These are phyloP conservation scores for Suillus spraguei DNA, from an alignment of 768 basidiomycete genomes.

Conservation along the genomic window DNA sequence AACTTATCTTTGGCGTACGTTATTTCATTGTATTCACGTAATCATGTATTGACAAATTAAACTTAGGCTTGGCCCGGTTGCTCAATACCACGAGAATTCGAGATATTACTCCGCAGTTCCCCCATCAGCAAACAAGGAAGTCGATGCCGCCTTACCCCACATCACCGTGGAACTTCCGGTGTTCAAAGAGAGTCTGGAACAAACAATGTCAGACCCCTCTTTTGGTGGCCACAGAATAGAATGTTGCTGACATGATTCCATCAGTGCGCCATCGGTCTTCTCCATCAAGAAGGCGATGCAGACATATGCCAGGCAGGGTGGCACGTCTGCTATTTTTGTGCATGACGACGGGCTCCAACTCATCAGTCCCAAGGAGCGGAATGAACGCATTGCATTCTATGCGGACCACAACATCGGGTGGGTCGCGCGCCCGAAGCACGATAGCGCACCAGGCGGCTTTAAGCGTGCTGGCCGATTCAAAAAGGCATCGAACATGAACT, in stretches of 20 bases:
- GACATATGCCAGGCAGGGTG: conserved; percentile 90
- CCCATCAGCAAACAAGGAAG: conserved; percentile 58
- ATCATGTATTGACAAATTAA: conserved; percentile 7
- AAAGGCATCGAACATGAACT: conserved; percentile 92
- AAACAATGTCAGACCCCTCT: conserved; percentile 65
- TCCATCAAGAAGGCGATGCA: conserved; percentile 87
- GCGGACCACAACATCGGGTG: conserved; percentile 78
- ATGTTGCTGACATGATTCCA: conserved; percentile 21
- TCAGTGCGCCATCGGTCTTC: conserved; percentile 70
- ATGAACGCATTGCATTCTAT: conserved; percentile 74
- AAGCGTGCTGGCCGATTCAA: conserved; percentile 88
- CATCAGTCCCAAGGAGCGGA: conserved; percentile 59
- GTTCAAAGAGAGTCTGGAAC: conserved; percentile 80
- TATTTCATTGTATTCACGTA: neutral
- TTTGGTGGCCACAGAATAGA: neutral
- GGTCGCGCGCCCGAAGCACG: conserved; percentile 80
- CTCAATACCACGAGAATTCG: conserved; percentile 85
- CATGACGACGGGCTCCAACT: conserved; percentile 86
- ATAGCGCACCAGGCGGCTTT: conserved; percentile 61
- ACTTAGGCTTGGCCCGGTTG: conserved; percentile 73
- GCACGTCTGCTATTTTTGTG: conserved; percentile 75
- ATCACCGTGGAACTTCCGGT: conserved; percentile 85
- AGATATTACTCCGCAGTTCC: conserved; percentile 76
- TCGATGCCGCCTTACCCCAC: conserved; percentile 69
- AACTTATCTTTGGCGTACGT: conserved; percentile 64